Evolutionary conservation across 164 flowering plant genomes (phyloP).

Genomic region (Chimonanthus salicifolius): DNA sequence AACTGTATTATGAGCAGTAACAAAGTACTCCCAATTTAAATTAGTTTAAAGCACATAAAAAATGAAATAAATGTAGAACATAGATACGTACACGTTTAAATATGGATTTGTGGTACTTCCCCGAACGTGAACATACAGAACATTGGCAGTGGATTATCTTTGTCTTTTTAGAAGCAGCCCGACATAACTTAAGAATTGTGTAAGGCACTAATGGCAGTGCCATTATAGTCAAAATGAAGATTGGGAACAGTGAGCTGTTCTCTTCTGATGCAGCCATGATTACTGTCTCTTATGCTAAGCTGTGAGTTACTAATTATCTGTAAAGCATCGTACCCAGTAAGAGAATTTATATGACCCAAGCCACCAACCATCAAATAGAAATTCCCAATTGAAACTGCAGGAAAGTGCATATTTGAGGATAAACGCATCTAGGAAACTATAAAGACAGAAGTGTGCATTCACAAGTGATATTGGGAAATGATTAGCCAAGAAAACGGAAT

Average conservation of each 20-base stretch:
- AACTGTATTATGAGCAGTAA: neutral
- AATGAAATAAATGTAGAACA: neutral
- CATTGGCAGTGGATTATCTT: constrained; percentile 76
- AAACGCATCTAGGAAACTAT: too few relatives aligned
- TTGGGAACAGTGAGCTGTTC: constrained; percentile 79
- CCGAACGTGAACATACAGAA: constrained; percentile 62
- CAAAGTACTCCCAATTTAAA: neutral
- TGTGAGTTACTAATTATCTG: constrained; percentile 8
- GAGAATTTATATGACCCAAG: neutral
- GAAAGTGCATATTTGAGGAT: too few relatives aligned
- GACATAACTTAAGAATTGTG: constrained; percentile 63
- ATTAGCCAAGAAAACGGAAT: too few relatives aligned
- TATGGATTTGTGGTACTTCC: constrained; percentile 79
- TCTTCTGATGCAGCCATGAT: constrained; percentile 85
- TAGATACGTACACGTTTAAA: constrained; percentile 50
- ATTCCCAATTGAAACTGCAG: too few relatives aligned
- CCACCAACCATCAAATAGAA: too few relatives aligned
- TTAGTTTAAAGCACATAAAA: neutral
- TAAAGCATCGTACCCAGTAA: neutral
- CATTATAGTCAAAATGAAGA: constrained; percentile 87
- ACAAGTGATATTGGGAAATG: too few relatives aligned
- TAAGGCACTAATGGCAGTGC: constrained; percentile 94
- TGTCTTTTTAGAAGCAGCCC: constrained; percentile 61
- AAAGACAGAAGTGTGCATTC: too few relatives aligned
- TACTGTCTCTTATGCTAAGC: neutral